These are phyloP conservation scores for Typha latifolia DNA, from an alignment of 176 grass and related monocot genomes.

Conservation along the genomic window DNA sequence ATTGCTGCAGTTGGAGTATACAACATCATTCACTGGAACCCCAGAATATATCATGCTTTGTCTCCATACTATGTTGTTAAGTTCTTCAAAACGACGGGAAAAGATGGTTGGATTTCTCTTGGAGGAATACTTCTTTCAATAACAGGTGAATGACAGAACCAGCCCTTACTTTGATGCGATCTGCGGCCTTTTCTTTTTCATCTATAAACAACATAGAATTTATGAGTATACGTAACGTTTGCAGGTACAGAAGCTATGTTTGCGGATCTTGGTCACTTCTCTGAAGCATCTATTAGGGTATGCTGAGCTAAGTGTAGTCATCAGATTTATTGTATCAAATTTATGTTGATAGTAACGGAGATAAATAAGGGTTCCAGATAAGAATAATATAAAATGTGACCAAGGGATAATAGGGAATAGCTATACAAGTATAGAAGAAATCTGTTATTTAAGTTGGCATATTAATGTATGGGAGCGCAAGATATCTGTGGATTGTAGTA, in stretches of 20 bases:
- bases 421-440: too few relatives aligned
- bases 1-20: conserved; percentile 52
- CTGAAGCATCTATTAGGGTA: conserved; percentile 59
- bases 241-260: conserved; percentile 83
- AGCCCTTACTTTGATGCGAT: neutral
- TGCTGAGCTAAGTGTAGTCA: neutral
- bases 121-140: conserved; percentile 56
- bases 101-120: conserved; percentile 56
- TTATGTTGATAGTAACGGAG: too few relatives aligned
- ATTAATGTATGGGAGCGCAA: too few relatives aligned
- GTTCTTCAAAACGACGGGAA: conserved; percentile 52
- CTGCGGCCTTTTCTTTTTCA: conserved; percentile 6
- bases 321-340: too few relatives aligned
- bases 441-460: too few relatives aligned
- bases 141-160: conserved; percentile 34
- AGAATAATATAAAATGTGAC: too few relatives aligned
- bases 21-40: conserved; percentile 67
- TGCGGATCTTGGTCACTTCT: conserved; percentile 78
- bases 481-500: too few relatives aligned
- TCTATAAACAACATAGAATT: conserved; percentile 11
- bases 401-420: too few relatives aligned
- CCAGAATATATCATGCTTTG: conserved; percentile 49
- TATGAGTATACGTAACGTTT: conserved; percentile 3
- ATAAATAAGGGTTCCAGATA: too few relatives aligned
- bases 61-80: conserved; percentile 52